Percentiles rank a stretch among this genome's conserved stretches.
These are phyloP conservation scores for Millerago galiae DNA, from an alignment of 805 yeast species.

Conservation along the genomic window DNA sequence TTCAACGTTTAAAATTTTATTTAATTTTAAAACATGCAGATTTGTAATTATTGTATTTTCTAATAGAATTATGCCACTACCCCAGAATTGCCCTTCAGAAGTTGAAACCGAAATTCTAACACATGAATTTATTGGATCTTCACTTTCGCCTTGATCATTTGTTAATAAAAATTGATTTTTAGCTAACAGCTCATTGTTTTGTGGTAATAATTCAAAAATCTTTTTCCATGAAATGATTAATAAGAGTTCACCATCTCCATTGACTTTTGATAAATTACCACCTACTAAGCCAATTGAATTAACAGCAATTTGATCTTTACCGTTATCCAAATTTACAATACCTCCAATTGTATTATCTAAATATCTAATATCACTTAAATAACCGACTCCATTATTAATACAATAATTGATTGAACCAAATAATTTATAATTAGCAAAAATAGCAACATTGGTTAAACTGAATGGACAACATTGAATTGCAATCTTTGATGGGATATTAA, in stretches of 20 bases:
- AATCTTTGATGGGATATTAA: slow-evolving; percentile 15
- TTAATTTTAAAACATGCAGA: slow-evolving; percentile 20
- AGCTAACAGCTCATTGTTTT: slow-evolving; percentile 1
- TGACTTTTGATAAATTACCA: slow-evolving; percentile 18
- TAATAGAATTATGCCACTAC: slow-evolving; percentile 22
- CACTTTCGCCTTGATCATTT: background rate
- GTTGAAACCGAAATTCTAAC: slow-evolving; percentile 19
- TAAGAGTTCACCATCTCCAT: slow-evolving; percentile 25
- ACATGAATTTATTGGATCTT: slow-evolving; percentile 16
- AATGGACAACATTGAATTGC: slow-evolving; percentile 23
- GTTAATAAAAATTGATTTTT: background rate
- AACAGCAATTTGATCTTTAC: background rate
- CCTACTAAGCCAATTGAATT: slow-evolving; percentile 19
- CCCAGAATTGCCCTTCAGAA: slow-evolving; percentile 20
- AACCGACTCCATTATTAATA: slow-evolving; percentile 12
- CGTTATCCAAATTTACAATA: slow-evolving; percentile 10
- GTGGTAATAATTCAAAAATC: slow-evolving; percentile 11
- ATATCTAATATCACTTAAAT: slow-evolving; percentile 21
- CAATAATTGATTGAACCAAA: slow-evolving; percentile 16
- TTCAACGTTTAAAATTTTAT: slow-evolving; percentile 7
- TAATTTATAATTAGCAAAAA: slow-evolving; percentile 19
- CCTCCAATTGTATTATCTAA: slow-evolving; percentile 25
- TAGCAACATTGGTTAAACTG: slow-evolving; percentile 24
- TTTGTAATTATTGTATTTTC: slow-evolving; percentile 19
- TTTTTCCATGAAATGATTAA: slow-evolving; percentile 21